Evolutionary conservation across 2,329 filamentous ascomycete genomes (phyloP).

Genomic region (Ophiostoma fasciatum): DNA sequence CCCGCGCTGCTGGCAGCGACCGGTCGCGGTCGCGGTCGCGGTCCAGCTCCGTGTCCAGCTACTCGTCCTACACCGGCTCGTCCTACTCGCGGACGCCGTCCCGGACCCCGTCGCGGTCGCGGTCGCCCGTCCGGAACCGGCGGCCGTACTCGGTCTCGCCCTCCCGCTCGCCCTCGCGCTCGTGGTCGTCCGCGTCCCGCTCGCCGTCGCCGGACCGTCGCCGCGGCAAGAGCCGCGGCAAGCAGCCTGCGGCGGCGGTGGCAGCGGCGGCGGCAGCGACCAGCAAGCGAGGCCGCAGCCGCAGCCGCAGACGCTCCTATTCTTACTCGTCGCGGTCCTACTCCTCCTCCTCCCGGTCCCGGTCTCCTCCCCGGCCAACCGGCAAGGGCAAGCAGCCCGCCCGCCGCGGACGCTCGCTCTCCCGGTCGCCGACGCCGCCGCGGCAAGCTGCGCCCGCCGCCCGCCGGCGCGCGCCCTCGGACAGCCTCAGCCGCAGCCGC

Average conservation of each 20-base stretch:
- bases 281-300: no score
- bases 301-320: conserved; percentile 1
- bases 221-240: conserved; percentile 1
- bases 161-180: conserved; percentile 5
- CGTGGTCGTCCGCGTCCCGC: conserved; percentile 13
- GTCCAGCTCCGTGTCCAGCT: conserved; percentile 62
- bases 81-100: conserved; percentile 35
- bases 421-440: neutral
- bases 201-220: neutral
- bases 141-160: conserved; percentile 8
- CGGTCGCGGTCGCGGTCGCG: conserved; percentile 33
- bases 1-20: conserved; percentile 10
- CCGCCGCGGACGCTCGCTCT: neutral
- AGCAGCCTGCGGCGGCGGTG: no score
- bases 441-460: no score
- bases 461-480: neutral
- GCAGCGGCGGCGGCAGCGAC: no score
- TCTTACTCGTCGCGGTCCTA: conserved; percentile 15
- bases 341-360: conserved; percentile 9
- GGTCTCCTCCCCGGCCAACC: neutral
- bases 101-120: conserved; percentile 27
- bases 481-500: neutral
- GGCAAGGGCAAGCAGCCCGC: conserved; percentile 2
- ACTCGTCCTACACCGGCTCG: conserved; percentile 57
- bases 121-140: conserved; percentile 8